Evolutionary conservation across 768 basidiomycete genomes (phyloP).

Genomic region (Lactarius vividus): DNA sequence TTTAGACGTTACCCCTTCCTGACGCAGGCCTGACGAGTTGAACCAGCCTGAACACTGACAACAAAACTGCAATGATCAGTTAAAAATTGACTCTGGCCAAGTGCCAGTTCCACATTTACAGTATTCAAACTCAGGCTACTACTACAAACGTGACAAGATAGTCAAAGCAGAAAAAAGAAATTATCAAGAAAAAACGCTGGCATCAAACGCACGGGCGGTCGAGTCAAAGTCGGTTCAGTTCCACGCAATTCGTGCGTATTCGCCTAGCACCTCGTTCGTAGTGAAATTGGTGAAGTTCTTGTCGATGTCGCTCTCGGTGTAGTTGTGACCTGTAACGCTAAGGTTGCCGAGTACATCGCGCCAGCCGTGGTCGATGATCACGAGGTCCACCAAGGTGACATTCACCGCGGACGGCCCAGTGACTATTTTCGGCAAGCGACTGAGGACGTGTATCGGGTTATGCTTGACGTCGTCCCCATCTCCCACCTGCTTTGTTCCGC

Average conservation of each 20-base stretch:
- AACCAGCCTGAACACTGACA: too few relatives aligned
- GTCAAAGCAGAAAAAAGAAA: background rate
- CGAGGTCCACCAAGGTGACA: too few relatives aligned
- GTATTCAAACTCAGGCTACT: background rate
- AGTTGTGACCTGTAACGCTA: background rate
- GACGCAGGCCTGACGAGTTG: too few relatives aligned
- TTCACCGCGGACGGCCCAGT: too few relatives aligned
- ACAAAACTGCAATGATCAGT: background rate
- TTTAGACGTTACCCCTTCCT: fast-evolving
- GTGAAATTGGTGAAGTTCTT: background rate
- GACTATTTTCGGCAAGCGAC: too few relatives aligned
- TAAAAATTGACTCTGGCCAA: background rate
- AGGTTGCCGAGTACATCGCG: constrained; percentile 9
- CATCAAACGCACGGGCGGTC: too few relatives aligned
- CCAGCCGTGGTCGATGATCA: too few relatives aligned
- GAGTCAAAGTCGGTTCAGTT: too few relatives aligned
- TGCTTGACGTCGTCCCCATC: too few relatives aligned
- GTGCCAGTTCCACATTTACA: background rate
- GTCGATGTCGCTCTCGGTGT: background rate
- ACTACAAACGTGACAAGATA: background rate
- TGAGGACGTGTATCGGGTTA: too few relatives aligned
- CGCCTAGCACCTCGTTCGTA: background rate
- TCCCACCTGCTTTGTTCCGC: too few relatives aligned
- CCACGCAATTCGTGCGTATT: background rate
- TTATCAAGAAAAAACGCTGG: background rate